Evolutionary conservation across 108 stramenopile genomes (phyloP).

Genomic region (Nannochloropsis granulata): DNA sequence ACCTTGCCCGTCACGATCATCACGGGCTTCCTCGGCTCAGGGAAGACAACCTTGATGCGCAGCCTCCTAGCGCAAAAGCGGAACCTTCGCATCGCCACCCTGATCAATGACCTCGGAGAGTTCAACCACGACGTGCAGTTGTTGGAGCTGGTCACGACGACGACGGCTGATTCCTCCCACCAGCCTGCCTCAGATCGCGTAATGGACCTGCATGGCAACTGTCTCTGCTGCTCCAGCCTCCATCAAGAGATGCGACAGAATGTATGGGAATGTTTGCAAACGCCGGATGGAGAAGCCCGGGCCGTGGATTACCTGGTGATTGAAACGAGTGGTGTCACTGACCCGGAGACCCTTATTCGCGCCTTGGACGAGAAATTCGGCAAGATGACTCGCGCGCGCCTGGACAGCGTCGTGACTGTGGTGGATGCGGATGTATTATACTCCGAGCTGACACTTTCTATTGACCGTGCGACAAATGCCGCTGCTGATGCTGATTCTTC

Average conservation of each 20-base stretch:
- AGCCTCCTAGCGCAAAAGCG: constrained; percentile 37
- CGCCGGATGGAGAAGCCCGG: constrained; percentile 4
- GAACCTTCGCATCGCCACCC: constrained; percentile 54
- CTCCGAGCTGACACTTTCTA: constrained; percentile 46
- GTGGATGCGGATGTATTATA: constrained; percentile 57
- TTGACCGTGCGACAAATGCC: background rate
- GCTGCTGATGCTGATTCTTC: background rate
- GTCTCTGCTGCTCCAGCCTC: background rate
- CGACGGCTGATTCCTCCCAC: constrained; percentile 3
- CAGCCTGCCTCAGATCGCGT: background rate
- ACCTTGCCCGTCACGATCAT: constrained; percentile 34
- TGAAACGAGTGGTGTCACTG: constrained; percentile 86
- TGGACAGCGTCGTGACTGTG: constrained; percentile 81
- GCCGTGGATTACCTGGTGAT: constrained; percentile 53
- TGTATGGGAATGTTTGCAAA: constrained; percentile 4
- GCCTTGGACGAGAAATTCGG: constrained; percentile 44
- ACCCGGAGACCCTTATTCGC: constrained; percentile 76
- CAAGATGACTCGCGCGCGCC: constrained; percentile 21
- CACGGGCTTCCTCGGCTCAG: constrained; percentile 40
- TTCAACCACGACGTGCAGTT: constrained; percentile 27
- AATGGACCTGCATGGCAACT: background rate
- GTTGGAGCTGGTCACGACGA: constrained; percentile 7
- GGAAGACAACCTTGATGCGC: constrained; percentile 35
- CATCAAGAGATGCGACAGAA: background rate
- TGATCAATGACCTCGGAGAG: constrained; percentile 69